Evolutionary conservation across 345 rosid genomes (phyloP).

Genomic region (Rhodomyrtus tomentosa): DNA sequence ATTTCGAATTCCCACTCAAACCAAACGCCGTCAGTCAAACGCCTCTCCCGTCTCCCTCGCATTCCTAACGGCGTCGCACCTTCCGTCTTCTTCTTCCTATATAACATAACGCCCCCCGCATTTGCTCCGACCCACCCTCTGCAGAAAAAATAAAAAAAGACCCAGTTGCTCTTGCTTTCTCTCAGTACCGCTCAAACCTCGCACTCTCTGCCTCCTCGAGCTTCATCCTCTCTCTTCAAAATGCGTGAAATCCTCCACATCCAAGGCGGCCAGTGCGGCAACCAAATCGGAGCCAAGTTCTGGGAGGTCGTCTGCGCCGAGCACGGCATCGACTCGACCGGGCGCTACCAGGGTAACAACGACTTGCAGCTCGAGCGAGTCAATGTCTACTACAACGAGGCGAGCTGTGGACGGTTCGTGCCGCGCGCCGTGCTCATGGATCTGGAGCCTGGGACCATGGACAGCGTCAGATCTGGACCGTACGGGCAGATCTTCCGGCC

Average conservation of each 20-base stretch:
- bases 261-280: conserved; percentile 73
- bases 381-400: conserved; percentile 72
- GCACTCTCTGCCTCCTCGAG: neutral
- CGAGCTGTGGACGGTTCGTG: conserved; percentile 59
- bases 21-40: conserved; percentile 19
- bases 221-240: conserved; percentile 3
- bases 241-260: conserved; percentile 78
- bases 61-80: conserved; percentile 12
- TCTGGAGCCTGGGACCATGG: conserved; percentile 81
- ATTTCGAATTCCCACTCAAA: conserved; percentile 32
- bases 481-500: conserved; percentile 61
- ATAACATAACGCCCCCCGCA: neutral
- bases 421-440: conserved; percentile 72
- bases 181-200: conserved; percentile 3
- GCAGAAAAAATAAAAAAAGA: neutral
- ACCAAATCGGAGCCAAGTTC: conserved; percentile 68
- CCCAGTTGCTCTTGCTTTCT: neutral
- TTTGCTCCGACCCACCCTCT: neutral
- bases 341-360: conserved; percentile 45
- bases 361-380: conserved; percentile 66
- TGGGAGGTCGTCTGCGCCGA: conserved; percentile 50
- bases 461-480: conserved; percentile 63
- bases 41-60: conserved; percentile 4
- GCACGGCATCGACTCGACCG: conserved; percentile 66
- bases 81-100: conserved; percentile 6